Evolutionary conservation across 1,284 basidiomycete genomes (phyloP).

Genomic region (Ganoderma leucocontextum): DNA sequence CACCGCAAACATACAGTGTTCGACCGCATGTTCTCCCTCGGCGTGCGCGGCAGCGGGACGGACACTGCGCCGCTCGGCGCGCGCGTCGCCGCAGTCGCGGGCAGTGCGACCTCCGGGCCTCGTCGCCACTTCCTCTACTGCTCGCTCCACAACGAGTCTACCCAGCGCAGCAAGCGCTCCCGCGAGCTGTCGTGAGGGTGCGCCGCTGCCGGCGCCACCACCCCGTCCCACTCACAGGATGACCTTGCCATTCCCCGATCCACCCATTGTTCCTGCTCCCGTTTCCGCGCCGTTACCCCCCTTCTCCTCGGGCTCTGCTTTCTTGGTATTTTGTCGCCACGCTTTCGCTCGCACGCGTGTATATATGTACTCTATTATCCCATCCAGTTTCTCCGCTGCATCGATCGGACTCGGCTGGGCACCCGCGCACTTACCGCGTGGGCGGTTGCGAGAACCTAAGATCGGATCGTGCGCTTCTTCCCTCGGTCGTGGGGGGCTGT

Average conservation of each 20-base stretch:
- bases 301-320: neutral
- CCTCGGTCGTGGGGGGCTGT: neutral
- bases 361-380: constrained; percentile 2
- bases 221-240: too few relatives aligned
- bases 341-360: neutral
- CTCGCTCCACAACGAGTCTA: constrained; percentile 58
- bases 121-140: constrained; percentile 85
- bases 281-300: neutral
- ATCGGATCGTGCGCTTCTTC: constrained; percentile 6
- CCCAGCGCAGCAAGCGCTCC: constrained; percentile 39
- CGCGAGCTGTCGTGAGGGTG: constrained; percentile 35
- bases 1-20: constrained; percentile 65
- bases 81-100: constrained; percentile 69
- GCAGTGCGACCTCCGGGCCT: constrained; percentile 65
- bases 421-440: neutral
- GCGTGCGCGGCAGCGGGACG: constrained; percentile 74
- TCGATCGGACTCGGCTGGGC: neutral
- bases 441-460: neutral
- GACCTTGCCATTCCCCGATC: too few relatives aligned
- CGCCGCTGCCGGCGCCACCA: neutral
- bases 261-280: neutral
- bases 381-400: neutral
- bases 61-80: constrained; percentile 67
- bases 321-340: neutral
- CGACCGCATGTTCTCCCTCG: constrained; percentile 91